phyloP scores from a whole-genome alignment of 441 rosid genomes.

The Erysimum cheiri region DNA sequence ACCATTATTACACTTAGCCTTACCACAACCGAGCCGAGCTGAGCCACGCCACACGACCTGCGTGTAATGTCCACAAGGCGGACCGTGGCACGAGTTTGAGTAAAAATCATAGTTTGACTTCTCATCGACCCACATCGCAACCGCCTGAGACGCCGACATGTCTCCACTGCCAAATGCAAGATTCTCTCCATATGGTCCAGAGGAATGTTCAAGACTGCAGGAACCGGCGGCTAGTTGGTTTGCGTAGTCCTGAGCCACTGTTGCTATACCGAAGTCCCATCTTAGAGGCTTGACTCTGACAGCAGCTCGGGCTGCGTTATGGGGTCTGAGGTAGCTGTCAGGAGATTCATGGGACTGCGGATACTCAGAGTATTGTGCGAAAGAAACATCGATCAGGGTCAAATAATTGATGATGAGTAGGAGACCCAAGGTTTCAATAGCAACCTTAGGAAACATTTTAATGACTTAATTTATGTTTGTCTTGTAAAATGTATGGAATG shows the following conservation, averaged over 20 bases:
- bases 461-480: neutral
- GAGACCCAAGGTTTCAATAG: conserved; percentile 21
- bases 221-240: conserved; percentile 37
- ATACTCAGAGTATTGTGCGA: conserved; percentile 33
- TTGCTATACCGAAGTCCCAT: conserved; percentile 58
- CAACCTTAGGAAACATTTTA: conserved; percentile 28
- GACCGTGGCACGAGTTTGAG: conserved; percentile 52
- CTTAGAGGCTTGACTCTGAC: conserved; percentile 52
- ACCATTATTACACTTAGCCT: conserved; percentile 53
- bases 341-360: conserved; percentile 50
- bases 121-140: conserved; percentile 59
- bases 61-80: conserved; percentile 62
- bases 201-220: conserved; percentile 57
- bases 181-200: conserved; percentile 67
- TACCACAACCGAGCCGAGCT: conserved; percentile 59
- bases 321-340: conserved; percentile 55
- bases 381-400: conserved; percentile 29
- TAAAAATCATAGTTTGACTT: conserved; percentile 48
- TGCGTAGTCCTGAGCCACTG: conserved; percentile 56
- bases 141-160: conserved; percentile 48
- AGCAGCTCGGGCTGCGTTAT: conserved; percentile 55
- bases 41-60: conserved; percentile 60
- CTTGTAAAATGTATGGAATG: conserved; percentile 7
- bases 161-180: conserved; percentile 53
- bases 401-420: conserved; percentile 30